Conservation (phyloP, 257 asterid genomes). For the Fraxinus anomala region DNA sequence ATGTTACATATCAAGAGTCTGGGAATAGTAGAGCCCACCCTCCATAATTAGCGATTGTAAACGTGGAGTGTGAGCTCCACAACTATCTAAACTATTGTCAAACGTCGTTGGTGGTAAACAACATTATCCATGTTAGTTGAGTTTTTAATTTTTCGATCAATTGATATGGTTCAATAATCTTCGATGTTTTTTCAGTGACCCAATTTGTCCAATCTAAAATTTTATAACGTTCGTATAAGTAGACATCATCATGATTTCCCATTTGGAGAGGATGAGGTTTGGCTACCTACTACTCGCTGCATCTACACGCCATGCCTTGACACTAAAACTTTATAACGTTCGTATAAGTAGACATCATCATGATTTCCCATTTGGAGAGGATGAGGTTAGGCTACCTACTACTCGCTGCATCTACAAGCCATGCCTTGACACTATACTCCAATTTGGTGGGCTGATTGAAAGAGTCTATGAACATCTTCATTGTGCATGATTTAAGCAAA, state of each 20-base stretch:
- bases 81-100: no score
- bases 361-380: neutral
- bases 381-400: neutral
- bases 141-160: neutral
- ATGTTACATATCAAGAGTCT: no score
- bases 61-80: no score
- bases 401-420: neutral
- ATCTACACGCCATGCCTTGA: neutral
- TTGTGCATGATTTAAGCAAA: neutral
- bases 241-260: neutral
- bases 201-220: no score
- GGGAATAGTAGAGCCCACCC: no score
- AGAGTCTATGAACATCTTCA: neutral
- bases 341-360: neutral
- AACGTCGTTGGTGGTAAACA: no score
- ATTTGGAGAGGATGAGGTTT: neutral
- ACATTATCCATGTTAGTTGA: no score
- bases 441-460: neutral
- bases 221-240: no score
- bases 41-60: no score
- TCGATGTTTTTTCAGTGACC: no score
- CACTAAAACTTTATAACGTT: no score
- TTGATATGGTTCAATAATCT: neutral
- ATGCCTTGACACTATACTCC: neutral
- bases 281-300: neutral